Evolutionary conservation across 1,139 yeast genomes (phyloP).

Genomic region (Kurtzmaniella natalensis): DNA sequence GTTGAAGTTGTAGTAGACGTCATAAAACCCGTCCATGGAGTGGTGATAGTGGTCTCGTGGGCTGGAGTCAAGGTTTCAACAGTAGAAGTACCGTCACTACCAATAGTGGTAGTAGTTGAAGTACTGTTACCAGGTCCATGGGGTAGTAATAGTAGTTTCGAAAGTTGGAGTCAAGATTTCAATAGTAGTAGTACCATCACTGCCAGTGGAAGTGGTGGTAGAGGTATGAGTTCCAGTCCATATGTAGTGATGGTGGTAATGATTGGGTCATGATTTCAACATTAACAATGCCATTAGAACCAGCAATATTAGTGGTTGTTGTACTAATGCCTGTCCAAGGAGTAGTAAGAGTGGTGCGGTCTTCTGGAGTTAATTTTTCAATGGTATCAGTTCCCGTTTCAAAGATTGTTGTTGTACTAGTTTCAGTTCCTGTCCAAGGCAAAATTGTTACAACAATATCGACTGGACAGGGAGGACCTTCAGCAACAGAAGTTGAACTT

Average conservation of each 20-base stretch:
- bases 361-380: neutral
- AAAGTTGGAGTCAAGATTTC: neutral
- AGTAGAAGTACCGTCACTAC: neutral
- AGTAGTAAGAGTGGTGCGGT: neutral
- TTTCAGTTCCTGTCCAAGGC: neutral
- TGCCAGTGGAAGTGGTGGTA: conserved; percentile 4
- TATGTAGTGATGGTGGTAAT: neutral
- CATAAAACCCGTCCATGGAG: neutral
- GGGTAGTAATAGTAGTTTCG: conserved; percentile 6
- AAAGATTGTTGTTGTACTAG: neutral
- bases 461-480: neutral
- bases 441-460: neutral
- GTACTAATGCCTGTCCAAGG: neutral
- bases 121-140: conserved; percentile 9
- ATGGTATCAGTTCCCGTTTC: neutral
- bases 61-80: neutral
- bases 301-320: conserved; percentile 1
- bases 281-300: neutral
- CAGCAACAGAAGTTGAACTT: neutral
- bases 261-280: neutral
- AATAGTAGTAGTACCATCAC: neutral
- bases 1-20: neutral
- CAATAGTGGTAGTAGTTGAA: conserved; percentile 1
- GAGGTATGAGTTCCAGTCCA: conserved; percentile 4
- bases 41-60: neutral